Base-by-base conservation (phyloP, 2,329 filamentous ascomycete species). In the Epichloe elymi region DNA sequence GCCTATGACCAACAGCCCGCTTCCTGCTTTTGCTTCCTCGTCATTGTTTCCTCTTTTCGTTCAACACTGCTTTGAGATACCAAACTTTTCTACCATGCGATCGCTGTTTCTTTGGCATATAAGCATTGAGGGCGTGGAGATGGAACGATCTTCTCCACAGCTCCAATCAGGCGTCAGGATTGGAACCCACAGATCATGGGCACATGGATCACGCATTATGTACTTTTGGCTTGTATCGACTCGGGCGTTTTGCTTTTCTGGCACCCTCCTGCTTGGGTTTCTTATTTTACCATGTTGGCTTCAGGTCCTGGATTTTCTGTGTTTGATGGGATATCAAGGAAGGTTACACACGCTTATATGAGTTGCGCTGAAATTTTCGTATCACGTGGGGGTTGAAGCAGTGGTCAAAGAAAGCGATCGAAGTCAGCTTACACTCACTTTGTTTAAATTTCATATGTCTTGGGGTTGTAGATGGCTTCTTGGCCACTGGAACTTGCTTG, bases 301-400 rank as follows among this genome's bases (percentile, higher is more conserved):
- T 33, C 19, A 30, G 20, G 20, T 36, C 36, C 26, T 11, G 15
- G 40, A 17, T 39, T 44, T 23, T 17, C 14, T 12, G 26, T 40
- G 26, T 40, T 19, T 30, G 19, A 26, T n/a, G 23, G 23, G 26
- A 41, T 41, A 19, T 26, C 23, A 23, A 20, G 23, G n/a, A 41
- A 46, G 43, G 37, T 23, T 50, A n/a, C 37, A 50, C 45, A 53
- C 41, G 52, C 40, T n/a, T 49, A 42, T 46, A 53, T 49, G 52
- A 53, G 40, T 48, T 39, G 44, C 3, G 8, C 35, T 46, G 14
- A 35, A 46, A 49, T 44, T 46, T 37, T 42, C 35, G 11, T 33
- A 45, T 41, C 30, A 50, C 19, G 45, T 46, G 11, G 17, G 30
- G 44, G 15, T 8, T 5, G 5, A 20, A 5, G n/a, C 6, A 30